Conservation (phyloP, 768 basidiomycete species). For the Podaxis rugospora region DNA sequence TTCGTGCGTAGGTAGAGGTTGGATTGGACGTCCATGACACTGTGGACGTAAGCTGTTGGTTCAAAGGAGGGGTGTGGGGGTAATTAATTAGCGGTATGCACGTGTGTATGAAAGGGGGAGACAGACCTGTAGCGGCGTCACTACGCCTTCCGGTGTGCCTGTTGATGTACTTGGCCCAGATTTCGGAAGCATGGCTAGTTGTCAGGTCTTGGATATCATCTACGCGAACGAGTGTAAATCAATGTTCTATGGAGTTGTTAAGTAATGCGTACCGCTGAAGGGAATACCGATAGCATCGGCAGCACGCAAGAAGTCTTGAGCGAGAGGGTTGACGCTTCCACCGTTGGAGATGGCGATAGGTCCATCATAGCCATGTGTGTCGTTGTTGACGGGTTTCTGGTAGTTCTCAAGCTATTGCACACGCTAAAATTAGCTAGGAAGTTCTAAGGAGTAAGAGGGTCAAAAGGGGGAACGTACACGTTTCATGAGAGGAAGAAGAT, state of each 20-base stretch:
- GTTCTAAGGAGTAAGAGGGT: not conserved
- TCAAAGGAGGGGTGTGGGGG: not conserved
- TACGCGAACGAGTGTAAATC: constrained; percentile 17
- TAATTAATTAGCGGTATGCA: not conserved
- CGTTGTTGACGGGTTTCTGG: constrained; percentile 66
- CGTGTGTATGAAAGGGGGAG: not conserved
- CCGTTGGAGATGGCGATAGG: constrained; percentile 75
- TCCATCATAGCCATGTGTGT: constrained; percentile 66
- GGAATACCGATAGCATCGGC: constrained; percentile 57
- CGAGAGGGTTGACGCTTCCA: constrained; percentile 56
- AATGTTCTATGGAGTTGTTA: not conserved
- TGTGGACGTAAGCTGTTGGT: constrained; percentile 58
- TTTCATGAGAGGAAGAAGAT: constrained; percentile 70
- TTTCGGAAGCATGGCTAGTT: constrained; percentile 60
- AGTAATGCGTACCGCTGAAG: constrained; percentile 48
- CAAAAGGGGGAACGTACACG: constrained; percentile 28
- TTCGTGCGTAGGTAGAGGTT: constrained; percentile 67
- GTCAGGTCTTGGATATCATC: constrained; percentile 68
- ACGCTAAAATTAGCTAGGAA: not conserved
- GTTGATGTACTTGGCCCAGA: constrained; percentile 78
- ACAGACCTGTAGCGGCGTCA: constrained; percentile 61
- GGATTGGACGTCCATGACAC: constrained; percentile 62
- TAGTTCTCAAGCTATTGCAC: constrained; percentile 57
- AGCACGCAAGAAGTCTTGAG: constrained; percentile 67
- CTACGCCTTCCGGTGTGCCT: constrained; percentile 67